phyloP scores from a whole-genome alignment of 140 eudicot species.

The Cichorium intybus region DNA sequence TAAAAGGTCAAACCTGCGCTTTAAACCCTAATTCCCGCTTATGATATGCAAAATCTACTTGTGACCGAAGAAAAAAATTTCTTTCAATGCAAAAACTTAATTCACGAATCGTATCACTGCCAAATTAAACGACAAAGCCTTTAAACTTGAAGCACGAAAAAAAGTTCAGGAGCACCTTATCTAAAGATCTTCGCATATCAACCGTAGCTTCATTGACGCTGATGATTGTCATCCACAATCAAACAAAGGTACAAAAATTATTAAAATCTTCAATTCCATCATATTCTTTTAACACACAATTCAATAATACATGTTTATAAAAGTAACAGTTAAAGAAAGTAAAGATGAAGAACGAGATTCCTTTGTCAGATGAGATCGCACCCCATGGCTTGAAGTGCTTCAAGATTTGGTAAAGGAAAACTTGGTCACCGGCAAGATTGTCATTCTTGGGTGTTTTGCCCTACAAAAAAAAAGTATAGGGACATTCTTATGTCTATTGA shows the following conservation, averaged over 20 bases:
- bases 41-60: no score
- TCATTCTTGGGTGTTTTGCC: conserved; percentile 89
- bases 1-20: no score
- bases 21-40: no score
- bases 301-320: background rate
- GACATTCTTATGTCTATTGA: conserved; percentile 80
- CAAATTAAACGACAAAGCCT: no score
- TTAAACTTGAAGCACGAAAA: no score
- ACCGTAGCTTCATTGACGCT: conserved; percentile 74
- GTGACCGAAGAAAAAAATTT: no score
- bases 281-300: background rate
- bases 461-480: conserved; percentile 60
- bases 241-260: conserved; percentile 68
- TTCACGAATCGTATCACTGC: no score
- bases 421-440: conserved; percentile 37
- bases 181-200: no score
- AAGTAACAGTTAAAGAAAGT: conserved; percentile 37
- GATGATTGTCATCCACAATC: conserved; percentile 86
- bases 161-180: no score
- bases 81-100: no score
- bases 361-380: conserved; percentile 78
- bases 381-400: conserved; percentile 81
- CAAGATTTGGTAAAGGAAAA: conserved; percentile 38
- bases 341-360: conserved; percentile 85
- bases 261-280: background rate